Base-by-base conservation (phyloP, 176 grass and related monocot genomes). In the Phyllostachys edulis region DNA sequence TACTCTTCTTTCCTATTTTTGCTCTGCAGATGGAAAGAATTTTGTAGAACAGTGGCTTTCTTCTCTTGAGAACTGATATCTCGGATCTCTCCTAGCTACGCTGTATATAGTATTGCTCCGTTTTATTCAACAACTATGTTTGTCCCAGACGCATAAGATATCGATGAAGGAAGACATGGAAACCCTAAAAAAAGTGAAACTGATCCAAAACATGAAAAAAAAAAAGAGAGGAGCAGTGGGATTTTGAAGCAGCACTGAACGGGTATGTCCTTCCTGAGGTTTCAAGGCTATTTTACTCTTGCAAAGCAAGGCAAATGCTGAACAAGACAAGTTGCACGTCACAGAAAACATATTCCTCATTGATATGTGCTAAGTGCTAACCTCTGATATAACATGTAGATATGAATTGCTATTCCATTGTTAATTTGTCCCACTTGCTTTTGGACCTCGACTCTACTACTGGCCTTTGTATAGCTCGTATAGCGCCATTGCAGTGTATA, bases 11-110 rank as follows among this genome's bases (percentile, higher is more conserved):
- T 77, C 21, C 54, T 40, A 26, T 71, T 52, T 37, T 41, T 7
- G 9, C 79, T 89, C 38, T 81, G 62, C 90, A 94, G 92, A 86
- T 63, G 84, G 85, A 50, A 85, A 82, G 24, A 90, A 84, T 85
- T 89, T 92, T 85, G 90, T 92, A 79, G 82, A 92, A 26, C 85
- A 86, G 45, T 90, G 92, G 90, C 87, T 92, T 90, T 88, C 88
- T 85, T 91, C 85, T 57, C 67, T 90, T 34, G 85, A 91, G 80
- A 89, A 82, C 78, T 89, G 69, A 86, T 82, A 56, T 61, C 41
- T 78, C 45, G 7, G 69, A 44, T 57, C 36, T 62, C 61, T 34
- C 69, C 23, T 69, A 64, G 84, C 69, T 69, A 75, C 1, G 13
- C 15, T 86, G 78, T 89, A 88, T 67, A 82, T 88, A 75, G 21